Evolutionary conservation across 2,329 filamentous ascomycete genomes (phyloP).

Genomic region (Pyrenochaeta sp.): DNA sequence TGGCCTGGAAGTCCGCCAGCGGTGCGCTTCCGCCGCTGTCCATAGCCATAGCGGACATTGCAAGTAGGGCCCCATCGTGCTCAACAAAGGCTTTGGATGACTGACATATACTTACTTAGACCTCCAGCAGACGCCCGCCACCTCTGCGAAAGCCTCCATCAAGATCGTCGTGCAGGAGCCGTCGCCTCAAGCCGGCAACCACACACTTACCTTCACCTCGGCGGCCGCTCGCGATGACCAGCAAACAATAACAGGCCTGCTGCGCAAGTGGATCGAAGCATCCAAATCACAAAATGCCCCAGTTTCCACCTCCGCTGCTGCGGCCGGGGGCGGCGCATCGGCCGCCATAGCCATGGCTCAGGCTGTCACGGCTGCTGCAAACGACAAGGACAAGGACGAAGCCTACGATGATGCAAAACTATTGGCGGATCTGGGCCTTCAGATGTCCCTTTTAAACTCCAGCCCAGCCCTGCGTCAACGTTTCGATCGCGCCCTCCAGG

Average conservation of each 20-base stretch:
- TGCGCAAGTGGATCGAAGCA: conserved; percentile 79
- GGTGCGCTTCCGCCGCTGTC: conserved; percentile 70
- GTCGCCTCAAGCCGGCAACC: conserved; percentile 69
- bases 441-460: conserved; percentile 86
- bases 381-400: conserved; percentile 63
- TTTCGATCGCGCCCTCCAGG: conserved; percentile 83
- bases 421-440: conserved; percentile 79
- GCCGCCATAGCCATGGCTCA: conserved; percentile 81
- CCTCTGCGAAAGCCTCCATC: conserved; percentile 88
- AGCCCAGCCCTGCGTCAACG: conserved; percentile 79
- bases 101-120: conserved; percentile 61
- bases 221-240: conserved; percentile 81
- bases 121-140: conserved; percentile 92
- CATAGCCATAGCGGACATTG: conserved; percentile 78
- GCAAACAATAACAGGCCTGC: conserved; percentile 80
- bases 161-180: conserved; percentile 82
- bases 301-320: conserved; percentile 41
- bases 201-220: conserved; percentile 91
- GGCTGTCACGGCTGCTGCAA: conserved; percentile 61
- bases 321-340: conserved; percentile 53
- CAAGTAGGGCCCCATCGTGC: conserved; percentile 66
- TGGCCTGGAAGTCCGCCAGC: conserved; percentile 82
- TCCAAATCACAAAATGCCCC: conserved; percentile 62
- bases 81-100: conserved; percentile 9
- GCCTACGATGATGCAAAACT: conserved; percentile 85